Evolutionary conservation across 176 grass and related monocot species (phyloP).

Genomic region (Carex scoparia): DNA sequence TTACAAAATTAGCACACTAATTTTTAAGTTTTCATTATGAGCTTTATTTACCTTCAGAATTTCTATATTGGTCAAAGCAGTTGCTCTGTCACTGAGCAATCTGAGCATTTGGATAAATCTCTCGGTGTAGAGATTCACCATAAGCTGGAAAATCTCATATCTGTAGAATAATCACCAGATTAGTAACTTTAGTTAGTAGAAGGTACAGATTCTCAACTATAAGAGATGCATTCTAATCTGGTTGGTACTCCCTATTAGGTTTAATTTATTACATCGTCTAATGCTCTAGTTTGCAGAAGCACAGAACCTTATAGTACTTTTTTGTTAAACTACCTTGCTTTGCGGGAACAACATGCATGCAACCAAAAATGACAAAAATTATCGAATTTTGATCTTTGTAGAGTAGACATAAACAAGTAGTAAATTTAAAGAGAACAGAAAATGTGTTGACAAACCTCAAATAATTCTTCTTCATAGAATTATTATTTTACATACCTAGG

Average conservation of each 20-base stretch:
- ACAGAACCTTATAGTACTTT: not conserved
- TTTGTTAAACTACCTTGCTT: not conserved
- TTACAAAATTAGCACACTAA: constrained; percentile 25
- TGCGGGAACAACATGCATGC: not conserved
- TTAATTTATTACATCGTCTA: not conserved
- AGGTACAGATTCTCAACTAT: constrained; percentile 16
- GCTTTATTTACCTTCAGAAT: constrained; percentile 72
- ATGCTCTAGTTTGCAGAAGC: not conserved
- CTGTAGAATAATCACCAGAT: constrained; percentile 43
- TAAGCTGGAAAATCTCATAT: constrained; percentile 99
- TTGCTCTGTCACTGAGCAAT: constrained; percentile 93
- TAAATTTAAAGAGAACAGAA: not conserved
- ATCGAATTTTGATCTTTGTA: not conserved
- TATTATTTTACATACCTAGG: constrained; percentile 56
- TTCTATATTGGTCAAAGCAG: constrained; percentile 92
- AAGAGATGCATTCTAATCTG: not conserved
- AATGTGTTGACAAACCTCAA: not conserved
- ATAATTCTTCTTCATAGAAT: not conserved
- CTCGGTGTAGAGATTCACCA: constrained; percentile 96
- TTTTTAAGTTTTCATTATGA: not conserved
- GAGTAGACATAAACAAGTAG: not conserved
- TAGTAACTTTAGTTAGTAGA: not conserved
- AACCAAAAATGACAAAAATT: not conserved
- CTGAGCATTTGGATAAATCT: constrained; percentile 96
- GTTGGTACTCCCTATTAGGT: not conserved